Evolutionary conservation across 2,329 filamentous ascomycete species (phyloP), one percentile per base, ranked within the genome.

Genomic region (Aquanectria penicillioides): DNA sequence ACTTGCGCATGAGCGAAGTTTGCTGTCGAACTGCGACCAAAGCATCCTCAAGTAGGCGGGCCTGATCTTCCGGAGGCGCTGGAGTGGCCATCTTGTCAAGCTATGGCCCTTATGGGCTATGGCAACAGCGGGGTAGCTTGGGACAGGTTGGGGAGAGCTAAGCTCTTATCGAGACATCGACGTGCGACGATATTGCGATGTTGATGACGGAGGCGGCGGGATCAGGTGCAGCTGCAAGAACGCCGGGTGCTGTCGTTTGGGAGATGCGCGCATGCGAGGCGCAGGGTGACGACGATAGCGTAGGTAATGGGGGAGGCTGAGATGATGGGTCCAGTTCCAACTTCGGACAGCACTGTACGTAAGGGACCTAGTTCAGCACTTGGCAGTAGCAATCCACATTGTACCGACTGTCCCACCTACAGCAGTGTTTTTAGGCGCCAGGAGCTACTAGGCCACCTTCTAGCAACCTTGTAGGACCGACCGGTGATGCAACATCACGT

Each of bases 1-100:
- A 98, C 82, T 96, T 94, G 81, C 94, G 93, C 95, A 99, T 99
- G 75, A 97, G 86, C 73, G 89, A 88, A 59, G 94, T 95, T 86
- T 99, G 96, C 81, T 98, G 94, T 80, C 94, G 92, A 79, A 99
- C 96, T 49, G 97, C 94, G 62, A 91, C 88, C 78, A 98, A 83
- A 73, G 96, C 95, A 89, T 99, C 95, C 81, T 99, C 95, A 70
- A 99, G 89, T 81, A 99, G 87, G 73, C 94, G 91, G 72, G 92
- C 93, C 86, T 90, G 91, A 80, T 94, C 91, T 79, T 94, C 91
- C 67, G 88, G 83, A 73, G 84, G 84, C 70, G 86, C 83, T 71
- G 89, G 86, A 57, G 81, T 81, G 61, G 81, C 79, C 77, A 80
- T 80, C 61, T 63, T 63, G 63, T 73, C 61, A 54, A 65, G 56